These are phyloP conservation scores for Pseudisothecium myosuroides DNA, from an alignment of 225 moss, liverwort and hornwort species.

Conservation along the genomic window DNA sequence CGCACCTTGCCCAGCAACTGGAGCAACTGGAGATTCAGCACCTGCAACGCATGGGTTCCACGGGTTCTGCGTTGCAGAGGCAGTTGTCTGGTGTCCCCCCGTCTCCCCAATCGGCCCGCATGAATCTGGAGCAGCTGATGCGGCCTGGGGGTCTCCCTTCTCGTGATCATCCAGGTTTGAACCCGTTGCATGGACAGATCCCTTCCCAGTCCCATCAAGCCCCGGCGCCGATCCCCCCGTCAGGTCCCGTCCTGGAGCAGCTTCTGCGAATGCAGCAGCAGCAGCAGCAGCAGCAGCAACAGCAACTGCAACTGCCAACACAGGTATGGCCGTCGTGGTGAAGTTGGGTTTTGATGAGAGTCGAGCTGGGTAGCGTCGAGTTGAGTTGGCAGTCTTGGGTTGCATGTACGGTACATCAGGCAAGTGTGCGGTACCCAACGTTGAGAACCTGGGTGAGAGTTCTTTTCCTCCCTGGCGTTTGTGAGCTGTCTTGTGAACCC, in stretches of 20 bases:
- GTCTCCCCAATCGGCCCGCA: constrained; percentile 27
- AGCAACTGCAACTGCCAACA: constrained; percentile 70
- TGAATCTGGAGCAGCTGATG: constrained; percentile 62
- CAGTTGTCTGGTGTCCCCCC: constrained; percentile 42
- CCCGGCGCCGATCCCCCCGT: constrained; percentile 61
- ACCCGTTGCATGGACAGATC: constrained; percentile 50
- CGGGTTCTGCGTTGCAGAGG: constrained; percentile 51
- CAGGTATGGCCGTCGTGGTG: constrained; percentile 34
- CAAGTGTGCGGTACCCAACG: background rate
- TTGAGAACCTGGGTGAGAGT: background rate
- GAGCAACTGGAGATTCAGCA: constrained; percentile 89
- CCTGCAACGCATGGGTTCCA: constrained; percentile 72
- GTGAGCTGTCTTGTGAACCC: background rate
- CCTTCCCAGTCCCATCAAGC: constrained; percentile 56
- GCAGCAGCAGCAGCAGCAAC: constrained; percentile 91
- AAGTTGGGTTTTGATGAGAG: background rate
- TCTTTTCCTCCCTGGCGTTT: background rate
- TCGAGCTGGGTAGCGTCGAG: no score
- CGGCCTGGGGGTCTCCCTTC: constrained; percentile 49
- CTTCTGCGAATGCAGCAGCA: constrained; percentile 88
- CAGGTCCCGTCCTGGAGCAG: constrained; percentile 84
- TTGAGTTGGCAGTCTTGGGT: background rate
- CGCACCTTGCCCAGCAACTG: constrained; percentile 56
- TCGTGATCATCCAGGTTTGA: constrained; percentile 54
- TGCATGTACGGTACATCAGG: background rate